phyloP scores from a whole-genome alignment of 2,329 filamentous ascomycete genomes.

The Dothistroma septosporum region DNA sequence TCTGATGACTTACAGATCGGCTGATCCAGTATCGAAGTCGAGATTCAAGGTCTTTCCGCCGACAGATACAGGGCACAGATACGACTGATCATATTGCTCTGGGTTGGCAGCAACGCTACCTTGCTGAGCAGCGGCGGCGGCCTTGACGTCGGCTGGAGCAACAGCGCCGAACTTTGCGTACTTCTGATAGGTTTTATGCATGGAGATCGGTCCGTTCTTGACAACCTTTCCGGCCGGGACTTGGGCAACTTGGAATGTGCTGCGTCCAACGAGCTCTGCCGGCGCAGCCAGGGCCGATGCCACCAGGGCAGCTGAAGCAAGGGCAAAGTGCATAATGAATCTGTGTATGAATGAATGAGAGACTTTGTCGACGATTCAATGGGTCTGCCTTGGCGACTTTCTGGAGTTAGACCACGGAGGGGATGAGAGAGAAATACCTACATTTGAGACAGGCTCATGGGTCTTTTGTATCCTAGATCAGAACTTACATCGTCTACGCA shows the following conservation, averaged over 20 bases:
- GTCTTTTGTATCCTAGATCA: neutral
- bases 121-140: constrained; percentile 35
- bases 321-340: constrained; percentile 29
- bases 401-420: constrained; percentile 7
- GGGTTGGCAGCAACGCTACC: constrained; percentile 41
- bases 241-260: constrained; percentile 31
- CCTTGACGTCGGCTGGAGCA: constrained; percentile 27
- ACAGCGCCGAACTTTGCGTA: constrained; percentile 30
- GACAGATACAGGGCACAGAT: constrained; percentile 55
- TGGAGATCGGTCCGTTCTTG: constrained; percentile 38
- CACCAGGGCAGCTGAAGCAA: constrained; percentile 28
- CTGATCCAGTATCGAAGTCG: constrained; percentile 67
- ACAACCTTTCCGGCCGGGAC: constrained; percentile 26
- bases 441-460: neutral
- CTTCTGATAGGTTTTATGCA: constrained; percentile 42
- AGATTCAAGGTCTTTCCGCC: constrained; percentile 61
- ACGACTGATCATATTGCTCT: constrained; percentile 37
- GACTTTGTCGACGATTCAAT: constrained; percentile 10
- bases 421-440: neutral
- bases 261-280: constrained; percentile 23
- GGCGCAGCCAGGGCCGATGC: constrained; percentile 32
- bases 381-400: constrained; percentile 7
- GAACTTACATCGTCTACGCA: neutral
- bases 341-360: constrained; percentile 7
- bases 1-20: constrained; percentile 56